Conservation (phyloP, 2,329 filamentous ascomycete species). For the Xylaria sp. region DNA sequence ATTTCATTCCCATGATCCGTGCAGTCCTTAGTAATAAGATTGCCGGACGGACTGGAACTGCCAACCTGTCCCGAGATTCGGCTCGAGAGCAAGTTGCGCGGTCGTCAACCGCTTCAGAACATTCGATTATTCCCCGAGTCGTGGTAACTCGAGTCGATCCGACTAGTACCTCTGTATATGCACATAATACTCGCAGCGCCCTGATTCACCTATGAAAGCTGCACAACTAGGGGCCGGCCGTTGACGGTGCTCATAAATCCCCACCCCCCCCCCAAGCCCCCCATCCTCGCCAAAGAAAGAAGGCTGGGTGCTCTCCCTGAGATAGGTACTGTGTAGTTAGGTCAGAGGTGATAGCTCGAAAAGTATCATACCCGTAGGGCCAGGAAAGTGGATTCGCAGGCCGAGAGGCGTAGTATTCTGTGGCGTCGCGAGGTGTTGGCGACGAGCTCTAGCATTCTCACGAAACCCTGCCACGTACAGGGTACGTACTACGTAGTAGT, state of each 20-base stretch:
- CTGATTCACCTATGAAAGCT: slow-evolving; percentile 10
- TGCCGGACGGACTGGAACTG: not conserved
- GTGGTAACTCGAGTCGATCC: not conserved
- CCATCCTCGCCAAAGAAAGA: slow-evolving; percentile 2
- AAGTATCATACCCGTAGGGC: slow-evolving; percentile 13
- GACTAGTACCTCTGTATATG: slow-evolving; percentile 15
- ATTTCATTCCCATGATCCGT: slow-evolving; percentile 4
- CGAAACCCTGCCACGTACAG: slow-evolving; percentile 17
- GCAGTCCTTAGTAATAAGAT: not conserved
- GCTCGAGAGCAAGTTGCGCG: not conserved
- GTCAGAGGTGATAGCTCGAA: slow-evolving; percentile 25
- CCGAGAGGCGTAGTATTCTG: slow-evolving; percentile 17
- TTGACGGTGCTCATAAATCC: slow-evolving; percentile 22
- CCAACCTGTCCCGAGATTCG: not conserved
- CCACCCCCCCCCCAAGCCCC: not conserved
- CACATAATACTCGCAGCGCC: slow-evolving; percentile 19
- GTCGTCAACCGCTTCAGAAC: not conserved
- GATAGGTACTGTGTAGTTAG: no score
- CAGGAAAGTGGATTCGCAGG: slow-evolving; percentile 19
- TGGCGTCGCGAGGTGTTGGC: slow-evolving; percentile 25
- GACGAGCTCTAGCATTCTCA: no score
- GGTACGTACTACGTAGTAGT: no score
- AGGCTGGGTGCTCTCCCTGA: slow-evolving; percentile 14
- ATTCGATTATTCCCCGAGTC: not conserved
- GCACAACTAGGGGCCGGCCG: slow-evolving; percentile 31